Conservation (phyloP, 176 grass and related monocot species). For the Chrysopogon serrulatus region DNA sequence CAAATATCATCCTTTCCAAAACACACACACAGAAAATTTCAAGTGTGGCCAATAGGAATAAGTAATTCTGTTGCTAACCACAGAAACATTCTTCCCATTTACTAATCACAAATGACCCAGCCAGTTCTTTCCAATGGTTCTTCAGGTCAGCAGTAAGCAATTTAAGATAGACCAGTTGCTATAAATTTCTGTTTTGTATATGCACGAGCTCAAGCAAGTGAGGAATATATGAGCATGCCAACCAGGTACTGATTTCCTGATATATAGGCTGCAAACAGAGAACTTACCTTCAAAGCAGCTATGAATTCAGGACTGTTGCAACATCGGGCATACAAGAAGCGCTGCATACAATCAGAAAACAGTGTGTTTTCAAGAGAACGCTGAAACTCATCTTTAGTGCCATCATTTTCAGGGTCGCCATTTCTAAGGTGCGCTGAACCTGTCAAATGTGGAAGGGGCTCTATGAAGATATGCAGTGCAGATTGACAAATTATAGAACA, state of each 20-base stretch:
- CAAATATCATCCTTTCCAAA: background rate
- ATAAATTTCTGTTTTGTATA: background rate
- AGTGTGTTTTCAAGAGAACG: conserved; percentile 27
- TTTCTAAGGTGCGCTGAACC: conserved; percentile 40
- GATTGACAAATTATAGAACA: background rate
- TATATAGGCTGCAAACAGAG: background rate
- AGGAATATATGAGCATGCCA: conserved; percentile 11
- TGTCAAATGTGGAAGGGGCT: conserved; percentile 23
- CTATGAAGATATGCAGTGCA: background rate
- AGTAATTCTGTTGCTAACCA: background rate
- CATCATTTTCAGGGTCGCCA: conserved; percentile 34
- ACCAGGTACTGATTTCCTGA: background rate
- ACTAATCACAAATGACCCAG: conserved; percentile 8
- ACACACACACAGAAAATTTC: background rate
- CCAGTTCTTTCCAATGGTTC: background rate
- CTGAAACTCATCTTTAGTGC: conserved; percentile 1
- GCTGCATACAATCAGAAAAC: conserved; percentile 68
- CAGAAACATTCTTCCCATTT: background rate
- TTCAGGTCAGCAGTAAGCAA: background rate
- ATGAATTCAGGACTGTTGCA: conserved; percentile 73
- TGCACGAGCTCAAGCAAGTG: conserved; percentile 7
- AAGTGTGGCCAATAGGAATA: background rate
- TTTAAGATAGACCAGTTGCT: background rate
- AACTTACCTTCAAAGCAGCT: conserved; percentile 72
- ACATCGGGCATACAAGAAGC: conserved; percentile 76